phyloP scores from a whole-genome alignment of 495 filamentous ascomycete species.

The Neurospora sp. region DNA sequence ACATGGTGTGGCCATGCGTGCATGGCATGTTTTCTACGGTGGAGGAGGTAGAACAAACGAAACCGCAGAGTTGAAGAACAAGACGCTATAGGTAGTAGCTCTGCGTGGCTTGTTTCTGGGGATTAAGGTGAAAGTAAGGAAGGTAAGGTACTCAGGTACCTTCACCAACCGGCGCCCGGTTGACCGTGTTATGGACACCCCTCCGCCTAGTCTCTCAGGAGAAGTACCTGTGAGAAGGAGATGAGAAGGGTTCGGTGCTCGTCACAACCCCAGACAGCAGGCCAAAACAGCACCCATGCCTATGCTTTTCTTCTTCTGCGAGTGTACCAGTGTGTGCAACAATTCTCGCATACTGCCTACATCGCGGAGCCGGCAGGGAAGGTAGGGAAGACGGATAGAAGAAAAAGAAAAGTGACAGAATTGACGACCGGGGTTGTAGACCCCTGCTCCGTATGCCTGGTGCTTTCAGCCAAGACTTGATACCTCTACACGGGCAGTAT shows the following conservation, averaged over 20 bases:
- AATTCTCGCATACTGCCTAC: background rate
- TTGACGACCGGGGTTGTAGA: background rate
- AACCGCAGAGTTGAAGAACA: background rate
- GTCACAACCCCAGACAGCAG: background rate
- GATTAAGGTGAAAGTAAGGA: background rate
- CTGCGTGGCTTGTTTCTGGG: background rate
- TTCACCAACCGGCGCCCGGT: background rate
- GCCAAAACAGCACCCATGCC: background rate
- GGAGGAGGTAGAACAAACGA: conserved; percentile 8
- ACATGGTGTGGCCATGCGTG: conserved; percentile 3
- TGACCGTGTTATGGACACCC: background rate
- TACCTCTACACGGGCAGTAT: background rate
- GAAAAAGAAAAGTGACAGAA: conserved; percentile 6
- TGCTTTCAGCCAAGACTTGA: background rate
- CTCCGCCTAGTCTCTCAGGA: background rate
- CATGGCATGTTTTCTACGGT: conserved; percentile 4
- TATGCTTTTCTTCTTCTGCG: background rate
- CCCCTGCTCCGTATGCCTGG: background rate
- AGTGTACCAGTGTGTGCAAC: background rate
- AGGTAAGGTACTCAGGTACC: background rate
- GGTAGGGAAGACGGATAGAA: conserved; percentile 10
- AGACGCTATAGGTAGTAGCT: background rate
- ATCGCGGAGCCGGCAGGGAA: background rate
- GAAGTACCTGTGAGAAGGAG: background rate
- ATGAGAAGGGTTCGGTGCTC: background rate